These are phyloP conservation scores for Boletus tomentosulus DNA, from an alignment of 768 basidiomycete genomes.

Conservation along the genomic window DNA sequence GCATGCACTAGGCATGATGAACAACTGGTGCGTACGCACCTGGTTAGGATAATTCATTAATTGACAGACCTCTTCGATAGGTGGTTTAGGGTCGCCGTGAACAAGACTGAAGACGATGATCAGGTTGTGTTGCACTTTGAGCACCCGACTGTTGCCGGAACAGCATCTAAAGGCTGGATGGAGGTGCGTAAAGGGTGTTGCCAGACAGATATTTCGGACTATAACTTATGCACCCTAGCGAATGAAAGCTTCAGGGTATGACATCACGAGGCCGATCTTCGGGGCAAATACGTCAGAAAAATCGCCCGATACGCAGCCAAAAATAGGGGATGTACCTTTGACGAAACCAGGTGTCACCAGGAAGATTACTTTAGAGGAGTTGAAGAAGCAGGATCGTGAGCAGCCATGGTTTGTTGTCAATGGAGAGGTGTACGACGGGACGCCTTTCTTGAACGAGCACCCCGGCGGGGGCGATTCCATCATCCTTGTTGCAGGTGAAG, in stretches of 20 bases:
- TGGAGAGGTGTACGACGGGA: slow-evolving; percentile 56
- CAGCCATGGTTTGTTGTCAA: slow-evolving; percentile 50
- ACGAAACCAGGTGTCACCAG: slow-evolving; percentile 42
- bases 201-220: not conserved
- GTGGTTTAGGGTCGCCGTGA: slow-evolving; percentile 56
- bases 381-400: slow-evolving; percentile 35
- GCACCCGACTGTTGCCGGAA: slow-evolving; percentile 54
- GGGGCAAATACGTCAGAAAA: slow-evolving; percentile 3
- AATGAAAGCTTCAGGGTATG: slow-evolving; percentile 41
- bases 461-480: slow-evolving; percentile 59
- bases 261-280: slow-evolving; percentile 43
- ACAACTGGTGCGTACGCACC: slow-evolving; percentile 34
- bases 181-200: slow-evolving; percentile 27
- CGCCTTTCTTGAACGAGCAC: slow-evolving; percentile 48
- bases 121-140: slow-evolving; percentile 42
- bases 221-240: slow-evolving; percentile 25
- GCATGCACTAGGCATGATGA: slow-evolving; percentile 62
- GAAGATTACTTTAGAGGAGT: slow-evolving; percentile 42
- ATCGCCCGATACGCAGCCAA: not conserved
- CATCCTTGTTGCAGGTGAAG: slow-evolving; percentile 50
- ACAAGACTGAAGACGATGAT: slow-evolving; percentile 29
- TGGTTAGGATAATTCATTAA: not conserved
- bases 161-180: slow-evolving; percentile 57
- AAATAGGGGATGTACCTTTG: slow-evolving; percentile 33
- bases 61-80: slow-evolving; percentile 17